Evolutionary conservation across 2,329 filamentous ascomycete genomes (phyloP).

Genomic region (Pleochaeta shiraiana): DNA sequence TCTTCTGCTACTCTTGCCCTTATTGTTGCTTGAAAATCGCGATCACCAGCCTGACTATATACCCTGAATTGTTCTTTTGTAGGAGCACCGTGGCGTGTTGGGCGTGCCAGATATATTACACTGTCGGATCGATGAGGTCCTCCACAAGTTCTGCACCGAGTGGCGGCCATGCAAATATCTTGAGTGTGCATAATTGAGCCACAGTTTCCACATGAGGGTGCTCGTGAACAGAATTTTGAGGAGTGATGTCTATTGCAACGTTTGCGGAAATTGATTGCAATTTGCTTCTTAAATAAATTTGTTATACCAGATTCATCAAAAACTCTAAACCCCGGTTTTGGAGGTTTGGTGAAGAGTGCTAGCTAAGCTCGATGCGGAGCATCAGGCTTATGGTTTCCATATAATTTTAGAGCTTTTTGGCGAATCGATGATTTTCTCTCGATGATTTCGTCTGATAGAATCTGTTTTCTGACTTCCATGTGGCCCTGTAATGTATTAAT

Average conservation of each 20-base stretch:
- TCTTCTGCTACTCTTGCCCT: not conserved
- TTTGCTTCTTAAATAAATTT: not conserved
- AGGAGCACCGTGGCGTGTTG: not conserved
- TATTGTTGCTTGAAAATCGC: not conserved
- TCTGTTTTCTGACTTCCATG: not conserved
- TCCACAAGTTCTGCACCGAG: not conserved
- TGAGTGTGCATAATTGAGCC: not conserved
- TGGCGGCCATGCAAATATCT: not conserved
- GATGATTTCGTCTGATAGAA: not conserved
- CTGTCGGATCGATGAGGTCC: not conserved
- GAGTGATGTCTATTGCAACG: not conserved
- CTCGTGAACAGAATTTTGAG: not conserved
- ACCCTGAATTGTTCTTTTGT: not conserved
- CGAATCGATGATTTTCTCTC: not conserved
- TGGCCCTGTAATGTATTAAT: not conserved
- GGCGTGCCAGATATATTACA: not conserved
- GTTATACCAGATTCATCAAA: not conserved
- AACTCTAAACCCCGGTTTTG: not conserved
- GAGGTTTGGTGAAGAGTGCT: not conserved
- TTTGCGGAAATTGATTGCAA: not conserved
- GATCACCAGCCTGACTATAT: not conserved
- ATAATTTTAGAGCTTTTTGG: not conserved
- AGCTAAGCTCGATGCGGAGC: not conserved
- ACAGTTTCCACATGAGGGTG: not conserved
- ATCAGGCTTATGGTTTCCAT: not conserved